Percentiles rank a stretch among this genome's conserved stretches.
Conservation (phyloP, 2,329 filamentous ascomycete genomes). For the Alternaria novae-zelandiae region DNA sequence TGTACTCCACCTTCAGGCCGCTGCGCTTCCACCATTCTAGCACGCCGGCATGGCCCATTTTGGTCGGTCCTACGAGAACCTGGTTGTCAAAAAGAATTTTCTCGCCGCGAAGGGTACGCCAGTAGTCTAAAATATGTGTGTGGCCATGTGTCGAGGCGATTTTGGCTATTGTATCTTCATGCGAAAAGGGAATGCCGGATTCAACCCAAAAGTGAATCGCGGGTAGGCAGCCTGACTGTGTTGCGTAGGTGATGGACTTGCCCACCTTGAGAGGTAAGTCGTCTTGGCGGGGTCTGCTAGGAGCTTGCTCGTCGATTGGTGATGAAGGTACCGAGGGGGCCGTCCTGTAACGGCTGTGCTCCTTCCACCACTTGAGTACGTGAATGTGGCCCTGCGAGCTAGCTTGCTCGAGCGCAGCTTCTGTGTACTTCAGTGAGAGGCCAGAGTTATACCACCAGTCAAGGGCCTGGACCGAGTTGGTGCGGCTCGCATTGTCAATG, state of each 20-base stretch:
- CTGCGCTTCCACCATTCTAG: constrained; percentile 91
- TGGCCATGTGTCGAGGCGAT: constrained; percentile 86
- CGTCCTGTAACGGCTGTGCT: constrained; percentile 61
- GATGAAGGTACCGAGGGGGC: constrained; percentile 25
- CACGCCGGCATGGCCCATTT: constrained; percentile 82
- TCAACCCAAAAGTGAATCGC: constrained; percentile 88
- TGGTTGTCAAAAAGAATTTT: constrained; percentile 83
- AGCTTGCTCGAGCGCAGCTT: constrained; percentile 85
- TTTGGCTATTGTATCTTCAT: constrained; percentile 82
- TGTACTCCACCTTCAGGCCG: constrained; percentile 83
- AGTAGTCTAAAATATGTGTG: constrained; percentile 81
- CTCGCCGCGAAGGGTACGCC: constrained; percentile 76
- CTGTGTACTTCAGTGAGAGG: constrained; percentile 82
- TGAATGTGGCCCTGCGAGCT: constrained; percentile 82
- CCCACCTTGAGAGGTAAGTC: constrained; percentile 74
- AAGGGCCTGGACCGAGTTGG: constrained; percentile 82
- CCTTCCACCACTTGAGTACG: constrained; percentile 93
- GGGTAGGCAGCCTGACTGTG: constrained; percentile 78
- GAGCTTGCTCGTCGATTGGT: constrained; percentile 22
- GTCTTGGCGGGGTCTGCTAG: constrained; percentile 18
- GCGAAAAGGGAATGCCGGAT: constrained; percentile 77
- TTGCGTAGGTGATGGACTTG: constrained; percentile 81
- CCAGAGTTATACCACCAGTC: constrained; percentile 91
- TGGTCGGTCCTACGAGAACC: constrained; percentile 84
- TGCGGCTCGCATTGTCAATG: constrained; percentile 83